A percentile compares a stretch with the other conserved stretches of the same genome.
Evolutionary conservation across 2,329 filamentous ascomycete species (phyloP).

Genomic region (Colletotrichum siamense): DNA sequence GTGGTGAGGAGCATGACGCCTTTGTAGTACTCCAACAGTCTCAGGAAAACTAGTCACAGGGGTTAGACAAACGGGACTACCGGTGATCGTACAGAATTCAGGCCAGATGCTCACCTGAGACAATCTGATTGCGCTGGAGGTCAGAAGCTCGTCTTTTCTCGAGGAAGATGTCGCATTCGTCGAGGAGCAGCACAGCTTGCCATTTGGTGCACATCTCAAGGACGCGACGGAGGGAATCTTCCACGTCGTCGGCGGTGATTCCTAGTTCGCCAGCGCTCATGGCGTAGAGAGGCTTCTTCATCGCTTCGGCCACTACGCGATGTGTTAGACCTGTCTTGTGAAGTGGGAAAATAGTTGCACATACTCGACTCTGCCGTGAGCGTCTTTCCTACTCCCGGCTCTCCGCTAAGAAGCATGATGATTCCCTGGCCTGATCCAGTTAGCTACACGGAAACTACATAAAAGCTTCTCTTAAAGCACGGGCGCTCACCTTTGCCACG

Average conservation of each 20-base stretch:
- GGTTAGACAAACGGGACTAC: not conserved
- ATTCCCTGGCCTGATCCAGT: not conserved
- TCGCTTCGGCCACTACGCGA: not conserved
- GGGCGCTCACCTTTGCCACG: not conserved
- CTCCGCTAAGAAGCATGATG: not conserved
- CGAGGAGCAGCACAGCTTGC: not conserved
- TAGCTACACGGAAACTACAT: not conserved
- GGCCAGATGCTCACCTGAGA: not conserved
- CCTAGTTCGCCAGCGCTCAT: not conserved
- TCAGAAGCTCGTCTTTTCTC: not conserved
- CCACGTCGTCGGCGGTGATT: not conserved
- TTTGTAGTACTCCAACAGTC: not conserved
- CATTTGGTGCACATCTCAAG: not conserved
- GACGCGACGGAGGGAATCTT: not conserved
- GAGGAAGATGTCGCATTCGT: not conserved
- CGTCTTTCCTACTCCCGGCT: not conserved
- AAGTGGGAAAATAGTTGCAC: rapidly evolving
- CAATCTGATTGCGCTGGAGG: not conserved
- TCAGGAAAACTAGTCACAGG: not conserved
- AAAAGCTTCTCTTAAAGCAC: not conserved
- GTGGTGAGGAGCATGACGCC: not conserved
- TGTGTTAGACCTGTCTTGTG: rapidly evolving
- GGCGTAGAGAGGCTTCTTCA: not conserved
- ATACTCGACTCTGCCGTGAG: not conserved
- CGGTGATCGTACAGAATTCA: rapidly evolving